Conservation (phyloP, 371 early-diverging fungal genomes). For the Dichotomocladium elegans region DNA sequence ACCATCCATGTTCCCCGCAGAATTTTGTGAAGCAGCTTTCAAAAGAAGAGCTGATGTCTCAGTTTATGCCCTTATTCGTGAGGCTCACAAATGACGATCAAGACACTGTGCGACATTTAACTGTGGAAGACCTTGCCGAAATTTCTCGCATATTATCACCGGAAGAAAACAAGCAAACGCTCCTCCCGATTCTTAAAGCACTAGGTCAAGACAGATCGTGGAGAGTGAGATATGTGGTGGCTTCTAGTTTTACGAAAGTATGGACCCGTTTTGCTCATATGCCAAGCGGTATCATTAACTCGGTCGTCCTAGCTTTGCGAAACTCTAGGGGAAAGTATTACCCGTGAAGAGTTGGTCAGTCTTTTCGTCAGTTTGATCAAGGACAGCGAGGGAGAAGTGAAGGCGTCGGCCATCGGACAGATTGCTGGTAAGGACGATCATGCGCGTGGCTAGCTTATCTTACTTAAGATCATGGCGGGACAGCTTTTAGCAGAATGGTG, state of each 20-base stretch:
- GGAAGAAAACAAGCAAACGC: constrained; percentile 74
- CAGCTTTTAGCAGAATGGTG: constrained; percentile 71
- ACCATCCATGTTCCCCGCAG: no score
- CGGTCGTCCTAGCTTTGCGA: constrained; percentile 22
- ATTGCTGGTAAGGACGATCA: constrained; percentile 75
- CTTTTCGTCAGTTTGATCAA: constrained; percentile 74
- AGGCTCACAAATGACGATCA: constrained; percentile 84
- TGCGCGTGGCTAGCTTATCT: no score
- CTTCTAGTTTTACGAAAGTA: constrained; percentile 90
- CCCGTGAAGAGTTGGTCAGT: constrained; percentile 31
- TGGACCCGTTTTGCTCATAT: not conserved
- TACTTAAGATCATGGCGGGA: not conserved
- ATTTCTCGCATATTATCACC: constrained; percentile 77
- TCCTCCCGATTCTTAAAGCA: constrained; percentile 69
- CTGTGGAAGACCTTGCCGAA: constrained; percentile 88
- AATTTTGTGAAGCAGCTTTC: constrained; percentile 63
- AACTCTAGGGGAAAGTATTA: constrained; percentile 30
- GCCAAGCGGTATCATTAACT: not conserved
- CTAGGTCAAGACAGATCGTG: constrained; percentile 92
- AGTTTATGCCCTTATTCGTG: constrained; percentile 70
- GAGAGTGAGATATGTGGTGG: constrained; percentile 97
- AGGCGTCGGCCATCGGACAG: constrained; percentile 83
- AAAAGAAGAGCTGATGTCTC: constrained; percentile 70
- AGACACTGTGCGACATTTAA: constrained; percentile 94
- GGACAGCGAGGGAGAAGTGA: constrained; percentile 97